Base-by-base conservation (phyloP, 768 basidiomycete species). In the Boletus insuetus region DNA sequence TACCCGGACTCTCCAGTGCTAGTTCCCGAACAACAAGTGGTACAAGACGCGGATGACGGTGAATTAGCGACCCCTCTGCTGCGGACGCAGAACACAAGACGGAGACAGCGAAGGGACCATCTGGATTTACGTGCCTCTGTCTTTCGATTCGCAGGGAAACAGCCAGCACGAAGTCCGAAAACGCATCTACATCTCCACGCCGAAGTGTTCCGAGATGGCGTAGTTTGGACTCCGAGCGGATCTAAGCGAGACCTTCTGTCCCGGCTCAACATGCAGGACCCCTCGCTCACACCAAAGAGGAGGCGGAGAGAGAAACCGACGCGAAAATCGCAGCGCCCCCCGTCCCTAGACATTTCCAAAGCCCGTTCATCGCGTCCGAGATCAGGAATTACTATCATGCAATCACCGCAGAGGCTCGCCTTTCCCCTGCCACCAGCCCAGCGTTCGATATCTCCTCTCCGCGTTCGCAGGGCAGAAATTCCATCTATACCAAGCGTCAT, bases 151-250 rank as follows among this genome's bases (percentile, higher is more conserved):
- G 45, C 56, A 42, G 59, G 41, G 35, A 64, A 58, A 32, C 51
- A 17, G 37, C 58, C 31, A 2, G 55, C 35, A 20, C 55, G 43
- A 37, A 40, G 22, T 4, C 26, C 71, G 59, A 76, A 68, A 54
- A 69, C 67, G n/a, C 76, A 77, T 45, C 37, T 49, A n/a, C 66
- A 73, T 16, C 68, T 76, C 14, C 74, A 75, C 46, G 29, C 34
- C 2, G 61, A 64, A 26, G 68, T 76, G 6, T 76, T 74, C 37
- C 62, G 61, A 24, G 56, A 64, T 19, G 66, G 63, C 10, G 37
- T 61, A n/a, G 63, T 66, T 12, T 61, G 61, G 57, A 67, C 71
- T 13, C 70, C 72, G 7, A 71, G 67, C 32, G 71, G 70, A 41
- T 56, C 59, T 40, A 35, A 24, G 12, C 58, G 61, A 38, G 65